These are phyloP conservation scores for Cubamyces lactineus DNA, from an alignment of 768 basidiomycete genomes.

Conservation along the genomic window DNA sequence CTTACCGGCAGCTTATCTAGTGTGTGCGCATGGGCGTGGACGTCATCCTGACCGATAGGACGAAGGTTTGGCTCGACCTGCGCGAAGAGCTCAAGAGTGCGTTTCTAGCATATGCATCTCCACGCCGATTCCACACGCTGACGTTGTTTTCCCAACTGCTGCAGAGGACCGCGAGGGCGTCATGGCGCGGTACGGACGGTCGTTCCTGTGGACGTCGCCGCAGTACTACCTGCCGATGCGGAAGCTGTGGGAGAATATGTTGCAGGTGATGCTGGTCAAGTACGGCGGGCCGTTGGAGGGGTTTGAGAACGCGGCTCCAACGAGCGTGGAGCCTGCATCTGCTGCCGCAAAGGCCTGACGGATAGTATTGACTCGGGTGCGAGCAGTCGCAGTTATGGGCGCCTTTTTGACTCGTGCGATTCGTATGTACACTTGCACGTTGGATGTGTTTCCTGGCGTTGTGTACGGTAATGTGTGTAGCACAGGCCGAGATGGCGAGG, in stretches of 20 bases:
- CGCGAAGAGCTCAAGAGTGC: slow-evolving; percentile 60
- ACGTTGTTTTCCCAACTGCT: background rate
- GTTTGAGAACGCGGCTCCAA: background rate
- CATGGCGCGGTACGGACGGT: slow-evolving; percentile 51
- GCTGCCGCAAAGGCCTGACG: slow-evolving; percentile 17
- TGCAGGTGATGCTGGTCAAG: slow-evolving; percentile 5
- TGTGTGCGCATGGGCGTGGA: slow-evolving; percentile 78
- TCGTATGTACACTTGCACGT: background rate
- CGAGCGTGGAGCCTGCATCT: background rate
- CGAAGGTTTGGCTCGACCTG: slow-evolving; percentile 67
- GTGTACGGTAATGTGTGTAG: background rate
- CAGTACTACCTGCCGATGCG: slow-evolving; percentile 55
- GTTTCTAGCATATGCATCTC: slow-evolving; percentile 28
- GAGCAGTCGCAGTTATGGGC: too few relatives aligned
- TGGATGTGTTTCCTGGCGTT: background rate
- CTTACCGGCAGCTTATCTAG: slow-evolving; percentile 29
- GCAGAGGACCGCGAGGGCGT: slow-evolving; percentile 67
- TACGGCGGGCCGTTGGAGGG: slow-evolving; percentile 19
- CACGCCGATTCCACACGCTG: too few relatives aligned
- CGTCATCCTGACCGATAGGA: slow-evolving; percentile 79
- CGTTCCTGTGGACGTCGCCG: slow-evolving; percentile 71
- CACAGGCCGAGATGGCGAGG: background rate
- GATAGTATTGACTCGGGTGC: background rate
- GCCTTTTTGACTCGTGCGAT: background rate
- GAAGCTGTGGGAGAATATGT: slow-evolving; percentile 7